Evolutionary conservation across 225 moss, liverwort and hornwort species (phyloP), one percentile per base, ranked within the genome.

Genomic region (Pseudisothecium myosuroides): DNA sequence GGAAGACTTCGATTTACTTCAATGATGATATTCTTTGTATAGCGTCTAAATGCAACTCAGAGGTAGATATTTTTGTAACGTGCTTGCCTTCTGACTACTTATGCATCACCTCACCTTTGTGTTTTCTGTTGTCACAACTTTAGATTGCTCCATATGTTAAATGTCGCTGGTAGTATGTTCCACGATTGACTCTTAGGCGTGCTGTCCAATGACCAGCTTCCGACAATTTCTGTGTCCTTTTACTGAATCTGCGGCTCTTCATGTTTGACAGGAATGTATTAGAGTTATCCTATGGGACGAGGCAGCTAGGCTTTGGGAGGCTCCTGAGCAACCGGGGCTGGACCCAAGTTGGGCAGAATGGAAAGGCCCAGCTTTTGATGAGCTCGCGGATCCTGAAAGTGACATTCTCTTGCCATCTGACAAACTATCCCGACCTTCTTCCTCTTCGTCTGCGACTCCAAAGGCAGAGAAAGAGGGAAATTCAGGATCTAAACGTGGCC

Each of bases 351-450:
- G 98, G 98, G 89, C 92, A 54, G 90, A 95, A 50, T 98, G 98
- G 98, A 98, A 98, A 91, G 98, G 98, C 78, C 93, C 95, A 80
- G 98, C 95, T 66, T 98, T 98, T 92, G 94, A 95, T 76, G 94
- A 95, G 84, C 88, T 93, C 83, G 90, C 76, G 80, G 89, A 74
- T 16, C 83, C 83, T 86, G 95, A 95, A 64, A 91, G 86, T 74
- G 92, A 89, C 73, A 85, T 87, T 87, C 88, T 78, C 84, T 55
- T 88, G 79, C 85, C 88, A 88, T 81, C 86, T 91, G 92, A 93
- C 65, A 92, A 91, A 87, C 72, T 81, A 61, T 88, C 88, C 49
- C 77, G 81, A 67, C 91, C 94, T 59, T 89, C 89, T 69, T 93
- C 90, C 64, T 91, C 94, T 89, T 92, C 89, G 41, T 91, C 89